phyloP scores from a whole-genome alignment of 225 moss, liverwort and hornwort species.

The Rhytidiadelphus loreus region DNA sequence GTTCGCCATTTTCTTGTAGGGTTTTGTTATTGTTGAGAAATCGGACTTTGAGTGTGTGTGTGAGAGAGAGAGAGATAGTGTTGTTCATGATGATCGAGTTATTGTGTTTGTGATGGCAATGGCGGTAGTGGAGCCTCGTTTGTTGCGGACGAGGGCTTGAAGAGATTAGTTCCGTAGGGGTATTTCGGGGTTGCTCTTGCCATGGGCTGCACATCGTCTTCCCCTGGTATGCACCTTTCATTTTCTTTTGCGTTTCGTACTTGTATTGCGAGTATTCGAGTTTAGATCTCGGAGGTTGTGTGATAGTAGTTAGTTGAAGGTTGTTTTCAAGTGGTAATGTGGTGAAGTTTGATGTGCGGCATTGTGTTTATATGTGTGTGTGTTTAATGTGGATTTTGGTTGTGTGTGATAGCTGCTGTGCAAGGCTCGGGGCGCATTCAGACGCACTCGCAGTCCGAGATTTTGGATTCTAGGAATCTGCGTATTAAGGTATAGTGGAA shows the following conservation, averaged over 20 bases:
- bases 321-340: neutral
- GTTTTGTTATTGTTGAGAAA: neutral
- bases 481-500: conserved; percentile 61
- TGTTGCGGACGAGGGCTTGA: neutral
- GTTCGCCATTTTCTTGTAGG: neutral
- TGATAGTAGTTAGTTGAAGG: neutral
- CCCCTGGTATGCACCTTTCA: neutral
- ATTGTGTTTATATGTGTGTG: neutral
- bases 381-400: neutral
- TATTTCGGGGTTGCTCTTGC: neutral
- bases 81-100: neutral
- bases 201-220: conserved; percentile 19
- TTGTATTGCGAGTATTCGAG: neutral
- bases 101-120: neutral
- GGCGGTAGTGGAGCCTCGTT: neutral
- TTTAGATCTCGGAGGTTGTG: neutral
- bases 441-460: conserved; percentile 30
- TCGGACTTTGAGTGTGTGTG: neutral
- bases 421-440: conserved; percentile 53
- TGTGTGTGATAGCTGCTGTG: conserved; percentile 27
- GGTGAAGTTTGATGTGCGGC: neutral
- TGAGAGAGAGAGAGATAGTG: neutral
- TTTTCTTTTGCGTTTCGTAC: neutral
- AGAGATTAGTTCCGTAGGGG: neutral
- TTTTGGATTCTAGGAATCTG: conserved; percentile 78